Base-by-base conservation (phyloP, 2,329 filamentous ascomycete genomes). In the Alternaria angustiovoidea region DNA sequence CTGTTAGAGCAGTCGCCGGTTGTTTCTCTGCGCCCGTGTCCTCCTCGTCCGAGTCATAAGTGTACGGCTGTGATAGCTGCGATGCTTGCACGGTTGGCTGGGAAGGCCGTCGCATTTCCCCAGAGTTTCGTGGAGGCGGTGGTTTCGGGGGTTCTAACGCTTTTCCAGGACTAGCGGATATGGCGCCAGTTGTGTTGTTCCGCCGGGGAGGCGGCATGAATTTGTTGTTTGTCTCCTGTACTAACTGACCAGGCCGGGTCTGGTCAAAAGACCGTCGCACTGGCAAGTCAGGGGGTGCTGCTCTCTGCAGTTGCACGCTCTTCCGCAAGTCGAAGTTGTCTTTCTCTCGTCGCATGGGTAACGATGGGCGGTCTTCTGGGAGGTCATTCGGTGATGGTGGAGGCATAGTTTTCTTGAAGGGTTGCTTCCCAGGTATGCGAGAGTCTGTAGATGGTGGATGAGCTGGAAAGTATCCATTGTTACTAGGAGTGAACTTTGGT, bases 1-100 rank as follows among this genome's bases (percentile, higher is more conserved):
- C 87, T 8, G 85, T 86, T 20, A 79, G 59, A 81, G 81, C 51
- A 82, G 87, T 83, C 14, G 83, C 76, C 1, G 84, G 75, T 41
- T 87, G 85, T 32, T 85, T 84, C 0, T 75, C 66, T 20, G 55
- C 61, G 6, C 74, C 59, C 7, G 75, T 72, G 26, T 85, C 82
- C 11, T 69, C 69, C 7, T 86, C 85, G 60, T 86, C 84, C 7
- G 84, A 85, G 48, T 85, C 83, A 53, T 84, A 80, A 7, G 44
- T 71, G 24, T 73, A 72, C 4, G 75, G 65, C 38, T 71, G 65
- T 24, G 67, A 57, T 14, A 74, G 52, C 18, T 70, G 63, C 18
- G 68, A 65, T 12, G 57, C 51, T 28, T 63, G 63, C 8, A 61
- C 36, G 53, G 39, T 53, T 49, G 68, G 57, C 7, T 63, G 65